These are phyloP conservation scores for Xerocomus cyaneibrunnescens DNA, from an alignment of 1,284 basidiomycete genomes.

Conservation along the genomic window DNA sequence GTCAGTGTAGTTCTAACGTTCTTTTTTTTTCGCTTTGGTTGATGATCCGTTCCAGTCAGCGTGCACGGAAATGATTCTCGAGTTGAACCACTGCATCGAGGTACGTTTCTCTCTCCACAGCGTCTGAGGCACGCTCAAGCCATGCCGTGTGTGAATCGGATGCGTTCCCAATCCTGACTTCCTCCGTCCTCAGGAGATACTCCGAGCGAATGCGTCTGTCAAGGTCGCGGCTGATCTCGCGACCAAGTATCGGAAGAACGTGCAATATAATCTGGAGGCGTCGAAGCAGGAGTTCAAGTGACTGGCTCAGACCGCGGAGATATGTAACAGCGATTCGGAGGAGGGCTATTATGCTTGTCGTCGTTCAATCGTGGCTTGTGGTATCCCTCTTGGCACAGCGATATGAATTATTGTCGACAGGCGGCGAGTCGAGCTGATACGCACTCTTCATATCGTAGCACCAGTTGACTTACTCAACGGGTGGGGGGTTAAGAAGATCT, in stretches of 20 bases:
- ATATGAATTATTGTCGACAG: too few relatives aligned
- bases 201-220: conserved; percentile 67
- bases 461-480: too few relatives aligned
- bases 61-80: conserved; percentile 77
- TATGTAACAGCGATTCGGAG: neutral
- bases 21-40: neutral
- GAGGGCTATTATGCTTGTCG: neutral
- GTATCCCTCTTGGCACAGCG: too few relatives aligned
- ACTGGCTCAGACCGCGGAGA: conserved; percentile 3
- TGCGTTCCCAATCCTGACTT: neutral
- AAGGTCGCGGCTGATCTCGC: conserved; percentile 76
- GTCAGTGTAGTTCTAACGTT: conserved; percentile 44
- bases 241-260: conserved; percentile 82
- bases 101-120: conserved; percentile 37
- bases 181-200: conserved; percentile 56
- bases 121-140: neutral
- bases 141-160: neutral
- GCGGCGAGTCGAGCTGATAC: neutral
- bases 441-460: too few relatives aligned
- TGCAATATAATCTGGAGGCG: conserved; percentile 81
- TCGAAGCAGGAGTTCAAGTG: conserved; percentile 40
- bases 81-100: conserved; percentile 78
- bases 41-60: conserved; percentile 56
- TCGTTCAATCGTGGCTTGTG: neutral
- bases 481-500: too few relatives aligned